These are phyloP conservation scores for Albatrellus ellisii DNA, from an alignment of 768 basidiomycete species.

Conservation along the genomic window DNA sequence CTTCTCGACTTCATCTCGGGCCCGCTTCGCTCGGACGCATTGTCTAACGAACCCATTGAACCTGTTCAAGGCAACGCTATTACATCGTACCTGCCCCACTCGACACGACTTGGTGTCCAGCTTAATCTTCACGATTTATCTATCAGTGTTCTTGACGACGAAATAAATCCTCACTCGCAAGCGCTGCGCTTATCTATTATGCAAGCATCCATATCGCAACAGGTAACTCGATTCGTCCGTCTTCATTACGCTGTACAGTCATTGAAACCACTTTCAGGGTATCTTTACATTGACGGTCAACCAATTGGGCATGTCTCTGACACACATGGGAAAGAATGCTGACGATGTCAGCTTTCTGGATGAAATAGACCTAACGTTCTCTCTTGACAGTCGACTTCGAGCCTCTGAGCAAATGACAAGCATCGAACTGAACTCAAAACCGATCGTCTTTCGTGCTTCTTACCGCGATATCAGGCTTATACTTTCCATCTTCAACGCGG, in stretches of 20 bases:
- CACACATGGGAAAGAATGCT: slow-evolving; percentile 68
- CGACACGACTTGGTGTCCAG: slow-evolving; percentile 43
- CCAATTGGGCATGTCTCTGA: slow-evolving; percentile 86
- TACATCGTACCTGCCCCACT: background rate
- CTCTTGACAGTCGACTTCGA: slow-evolving; percentile 70
- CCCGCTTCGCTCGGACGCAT: slow-evolving; percentile 25
- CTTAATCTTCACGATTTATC: slow-evolving; percentile 86
- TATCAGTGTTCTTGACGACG: slow-evolving; percentile 78
- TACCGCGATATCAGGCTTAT: slow-evolving; percentile 91
- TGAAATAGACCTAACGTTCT: slow-evolving; percentile 78
- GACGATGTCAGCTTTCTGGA: slow-evolving; percentile 91
- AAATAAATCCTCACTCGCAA: slow-evolving; percentile 63
- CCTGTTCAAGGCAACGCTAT: slow-evolving; percentile 9
- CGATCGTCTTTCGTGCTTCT: slow-evolving; percentile 88
- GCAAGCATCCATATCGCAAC: slow-evolving; percentile 81
- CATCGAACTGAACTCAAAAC: slow-evolving; percentile 70
- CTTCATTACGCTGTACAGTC: no score
- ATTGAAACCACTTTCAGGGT: slow-evolving; percentile 40
- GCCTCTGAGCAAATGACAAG: slow-evolving; percentile 64
- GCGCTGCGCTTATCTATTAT: slow-evolving; percentile 79
- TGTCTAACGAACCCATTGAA: slow-evolving; percentile 10
- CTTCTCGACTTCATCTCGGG: slow-evolving; percentile 76
- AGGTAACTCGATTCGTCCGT: slow-evolving; percentile 54
- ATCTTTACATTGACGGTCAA: slow-evolving; percentile 70
- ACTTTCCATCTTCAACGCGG: slow-evolving; percentile 73